These are phyloP conservation scores for Cornus controversa DNA, from an alignment of 148 eudicot genomes.

Conservation along the genomic window DNA sequence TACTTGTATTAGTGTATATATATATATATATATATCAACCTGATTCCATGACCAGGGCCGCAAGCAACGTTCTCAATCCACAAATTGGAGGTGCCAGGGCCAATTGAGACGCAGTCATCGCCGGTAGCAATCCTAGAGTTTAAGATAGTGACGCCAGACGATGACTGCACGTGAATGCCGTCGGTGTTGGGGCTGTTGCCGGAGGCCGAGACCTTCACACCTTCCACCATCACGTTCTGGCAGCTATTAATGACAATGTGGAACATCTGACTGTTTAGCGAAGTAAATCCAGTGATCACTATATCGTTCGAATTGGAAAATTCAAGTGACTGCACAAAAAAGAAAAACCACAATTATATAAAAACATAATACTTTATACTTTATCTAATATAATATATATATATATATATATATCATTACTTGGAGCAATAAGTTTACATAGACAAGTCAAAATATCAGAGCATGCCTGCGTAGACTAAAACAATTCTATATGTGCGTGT, in stretches of 20 bases:
- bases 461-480: too few species aligned
- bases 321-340: slow-evolving; percentile 25
- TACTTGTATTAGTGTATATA: neutral
- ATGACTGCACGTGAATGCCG: slow-evolving; percentile 51
- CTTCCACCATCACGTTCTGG: slow-evolving; percentile 28
- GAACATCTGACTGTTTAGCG: slow-evolving; percentile 50
- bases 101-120: slow-evolving; percentile 61
- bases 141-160: slow-evolving; percentile 31
- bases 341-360: too few species aligned
- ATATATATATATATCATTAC: too few species aligned
- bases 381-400: too few species aligned
- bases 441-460: too few species aligned
- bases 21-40: slow-evolving; percentile 25
- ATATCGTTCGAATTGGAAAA: slow-evolving; percentile 30
- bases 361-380: too few species aligned
- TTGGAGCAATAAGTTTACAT: too few species aligned
- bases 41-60: slow-evolving; percentile 63
- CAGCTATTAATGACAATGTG: slow-evolving; percentile 48
- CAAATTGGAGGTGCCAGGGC: slow-evolving; percentile 44
- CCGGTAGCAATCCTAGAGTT: slow-evolving; percentile 42
- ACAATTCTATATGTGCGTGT: too few species aligned
- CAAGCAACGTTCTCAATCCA: slow-evolving; percentile 40
- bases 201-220: slow-evolving; percentile 36
- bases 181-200: slow-evolving; percentile 67
- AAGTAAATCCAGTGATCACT: slow-evolving; percentile 27